Evolutionary conservation across 345 rosid species (phyloP), one percentile per base, ranked within the genome.

Genomic region (Citrus trifoliata): DNA sequence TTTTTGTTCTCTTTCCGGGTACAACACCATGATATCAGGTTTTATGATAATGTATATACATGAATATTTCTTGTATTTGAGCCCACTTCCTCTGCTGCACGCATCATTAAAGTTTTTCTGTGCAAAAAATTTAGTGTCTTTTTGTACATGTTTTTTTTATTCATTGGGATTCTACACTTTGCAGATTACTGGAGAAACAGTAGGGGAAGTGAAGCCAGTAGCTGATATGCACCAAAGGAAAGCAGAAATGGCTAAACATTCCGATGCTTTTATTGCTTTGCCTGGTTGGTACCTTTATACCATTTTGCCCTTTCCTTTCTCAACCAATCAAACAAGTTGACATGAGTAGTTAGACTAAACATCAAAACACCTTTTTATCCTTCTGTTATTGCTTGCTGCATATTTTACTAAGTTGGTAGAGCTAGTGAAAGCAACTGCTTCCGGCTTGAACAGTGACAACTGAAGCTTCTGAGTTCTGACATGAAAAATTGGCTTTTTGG

Each of bases 141-240:
- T 55, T 48, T 40, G 19, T 27, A 38, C 28, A 51, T 79, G 77
- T 64, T 10, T 61, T 55, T 33, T 58, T 73, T 51, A 53, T 56
- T 79, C 25, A 67, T 71, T 79, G 58, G 53, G 51, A 46, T 71
- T 37, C 63, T 76, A 71, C 61, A 48, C 48, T 81, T 67, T 86
- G 84, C 84, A 92, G 97, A 86, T 92, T 78, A 88, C 97, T 62
- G 97, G 97, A 74, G 91, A 84, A 76, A 86, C 97, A 24, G 93
- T 92, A 19, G 97, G 97, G 72, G 94, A 90, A 86, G 97, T 90
- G 76, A 90, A 89, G 89, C 89, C 92, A 37, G 97, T 92, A 30
- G 88, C 97, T 70, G 93, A 83, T 80, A 92, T 92, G 97, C 94
- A 92, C 82, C 91, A 92, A 80, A 92, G 97, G 78, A 92, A 92